Percentiles rank a stretch among this genome's conserved stretches.
Conservation (phyloP, 2,329 filamentous ascomycete species). For the Claviceps capensis region DNA sequence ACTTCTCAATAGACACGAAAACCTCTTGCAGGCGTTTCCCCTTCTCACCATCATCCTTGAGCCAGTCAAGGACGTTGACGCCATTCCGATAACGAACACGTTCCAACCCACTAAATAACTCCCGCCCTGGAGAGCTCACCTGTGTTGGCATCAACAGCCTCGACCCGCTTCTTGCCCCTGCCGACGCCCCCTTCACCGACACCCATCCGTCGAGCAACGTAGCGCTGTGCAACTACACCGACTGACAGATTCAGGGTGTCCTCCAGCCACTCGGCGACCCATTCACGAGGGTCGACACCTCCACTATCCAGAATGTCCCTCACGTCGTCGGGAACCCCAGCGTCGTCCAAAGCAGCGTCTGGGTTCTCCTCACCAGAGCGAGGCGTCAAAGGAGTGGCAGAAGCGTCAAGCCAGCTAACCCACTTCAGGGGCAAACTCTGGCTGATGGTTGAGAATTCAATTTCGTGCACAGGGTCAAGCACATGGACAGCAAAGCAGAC, state of each 20-base stretch:
- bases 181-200: slow-evolving; percentile 67
- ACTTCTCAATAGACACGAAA: too few relatives aligned
- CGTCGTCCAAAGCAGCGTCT: slow-evolving; percentile 19
- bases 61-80: not conserved
- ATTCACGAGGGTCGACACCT: slow-evolving; percentile 82
- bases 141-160: slow-evolving; percentile 42
- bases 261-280: slow-evolving; percentile 96
- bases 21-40: too few relatives aligned
- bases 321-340: slow-evolving; percentile 62
- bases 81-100: not conserved
- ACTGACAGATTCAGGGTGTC: slow-evolving; percentile 66
- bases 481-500: slow-evolving; percentile 68
- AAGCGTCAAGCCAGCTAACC: slow-evolving; percentile 84
- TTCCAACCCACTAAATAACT: slow-evolving; percentile 25
- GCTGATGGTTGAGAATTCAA: slow-evolving; percentile 71
- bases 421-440: slow-evolving; percentile 75
- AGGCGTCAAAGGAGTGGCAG: slow-evolving; percentile 44
- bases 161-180: slow-evolving; percentile 46
- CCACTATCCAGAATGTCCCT: slow-evolving; percentile 64
- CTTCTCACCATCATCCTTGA: not conserved
- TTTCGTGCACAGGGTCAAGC: slow-evolving; percentile 80
- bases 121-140: slow-evolving; percentile 49
- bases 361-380: slow-evolving; percentile 34
- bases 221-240: slow-evolving; percentile 82
- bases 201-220: slow-evolving; percentile 90